Conservation (phyloP, 2,329 filamentous ascomycete species). For the Colletotrichum gigasporum region DNA sequence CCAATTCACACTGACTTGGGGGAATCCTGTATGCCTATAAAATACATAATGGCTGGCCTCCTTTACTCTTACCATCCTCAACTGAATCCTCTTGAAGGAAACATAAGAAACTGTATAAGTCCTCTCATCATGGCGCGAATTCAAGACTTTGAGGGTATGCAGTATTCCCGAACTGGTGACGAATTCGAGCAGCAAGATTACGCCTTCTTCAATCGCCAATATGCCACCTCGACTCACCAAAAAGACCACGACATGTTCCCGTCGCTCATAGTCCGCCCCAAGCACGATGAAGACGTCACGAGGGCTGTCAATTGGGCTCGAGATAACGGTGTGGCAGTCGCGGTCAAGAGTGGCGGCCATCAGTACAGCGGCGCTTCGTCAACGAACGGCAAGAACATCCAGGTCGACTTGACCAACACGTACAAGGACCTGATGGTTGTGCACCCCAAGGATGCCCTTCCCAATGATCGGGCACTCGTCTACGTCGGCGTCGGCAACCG, state of each 20-base stretch:
- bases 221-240: constrained; percentile 53
- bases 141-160: constrained; percentile 22
- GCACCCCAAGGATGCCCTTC: constrained; percentile 41
- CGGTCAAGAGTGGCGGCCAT: constrained; percentile 57
- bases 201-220: constrained; percentile 43
- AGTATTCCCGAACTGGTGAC: constrained; percentile 15
- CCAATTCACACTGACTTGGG: too few species aligned
- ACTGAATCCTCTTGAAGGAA: too few species aligned
- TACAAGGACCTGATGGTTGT: constrained; percentile 45
- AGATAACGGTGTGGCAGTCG: constrained; percentile 49
- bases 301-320: constrained; percentile 51
- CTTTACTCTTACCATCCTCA: too few species aligned
- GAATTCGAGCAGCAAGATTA: constrained; percentile 14
- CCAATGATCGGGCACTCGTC: constrained; percentile 46
- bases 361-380: constrained; percentile 61
- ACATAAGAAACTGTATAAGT: not conserved
- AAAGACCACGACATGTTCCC: constrained; percentile 54
- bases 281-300: constrained; percentile 52
- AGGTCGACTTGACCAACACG: constrained; percentile 53
- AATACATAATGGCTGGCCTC: too few species aligned
- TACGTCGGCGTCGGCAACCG: constrained; percentile 51
- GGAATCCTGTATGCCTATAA: too few species aligned
- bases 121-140: constrained; percentile 11
- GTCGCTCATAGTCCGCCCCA: constrained; percentile 53
- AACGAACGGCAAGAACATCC: constrained; percentile 53